Base-by-base conservation (phyloP, 169 alveolate genomes). In the Theileria sp. region DNA sequence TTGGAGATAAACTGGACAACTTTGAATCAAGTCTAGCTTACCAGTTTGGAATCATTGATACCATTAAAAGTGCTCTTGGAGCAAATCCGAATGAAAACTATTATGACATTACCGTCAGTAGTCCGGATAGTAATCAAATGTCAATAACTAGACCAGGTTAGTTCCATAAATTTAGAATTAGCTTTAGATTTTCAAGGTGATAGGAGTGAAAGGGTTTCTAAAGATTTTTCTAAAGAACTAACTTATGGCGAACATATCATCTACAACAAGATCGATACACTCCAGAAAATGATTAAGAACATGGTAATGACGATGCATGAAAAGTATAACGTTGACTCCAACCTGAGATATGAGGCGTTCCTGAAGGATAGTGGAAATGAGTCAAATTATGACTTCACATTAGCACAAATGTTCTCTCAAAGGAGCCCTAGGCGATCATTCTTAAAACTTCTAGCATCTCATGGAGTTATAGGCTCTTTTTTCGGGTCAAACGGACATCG, bases 401-500 rank as follows among this genome's bases (percentile, higher is more conserved):
- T 74, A 17, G 80, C 80, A 6, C 75, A 74, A 62, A n/a, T 62
- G 32, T 60, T 44, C 44, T 54, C 80, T 19, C 70, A 74, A 62
- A 74, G 62, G 44, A 77, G 69, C 7, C 68, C 28, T 15, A 77
- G 69, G 38, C 72, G 64, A 62, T 65, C 74, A 13, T 77, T 44
- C 26, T 77, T 77, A 36, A 77, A 77, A 38, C 34, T 77, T 13
- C 70, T 77, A 34, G 84, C 84, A 6, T 49, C 80, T 34, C 84
- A 77, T 62, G 84, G 84, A 49, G 84, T 77, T 13, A 67, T 77
- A 65, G 84, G 84, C 0, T 65, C 80, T 15, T 77, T 77, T 44
- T 77, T 77, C 64, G 84, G 84, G 19, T 44, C 84, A 0, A 77
- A 77, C 69, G 84, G 84, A 38, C 84, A 77, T 34, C 21, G 84